Evolutionary conservation across 2,329 filamentous ascomycete genomes (phyloP).

Genomic region (Lanzia echinophila): DNA sequence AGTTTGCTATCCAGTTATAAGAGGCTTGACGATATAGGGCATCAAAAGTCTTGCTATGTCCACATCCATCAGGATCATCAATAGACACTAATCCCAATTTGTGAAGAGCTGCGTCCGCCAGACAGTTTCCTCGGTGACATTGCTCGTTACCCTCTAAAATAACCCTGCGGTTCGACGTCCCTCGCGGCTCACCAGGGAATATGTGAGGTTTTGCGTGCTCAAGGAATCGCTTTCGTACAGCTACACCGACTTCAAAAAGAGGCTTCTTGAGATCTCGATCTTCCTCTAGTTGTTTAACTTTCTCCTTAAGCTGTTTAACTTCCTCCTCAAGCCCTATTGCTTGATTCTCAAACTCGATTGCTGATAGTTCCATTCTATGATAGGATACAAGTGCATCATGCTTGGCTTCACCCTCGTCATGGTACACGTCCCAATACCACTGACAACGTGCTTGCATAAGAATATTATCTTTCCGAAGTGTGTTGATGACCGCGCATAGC

Average conservation of each 20-base stretch:
- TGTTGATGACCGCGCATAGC: background rate
- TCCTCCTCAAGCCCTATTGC: background rate
- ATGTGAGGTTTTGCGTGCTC: background rate
- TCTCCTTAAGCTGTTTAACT: background rate
- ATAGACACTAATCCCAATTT: background rate
- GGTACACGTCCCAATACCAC: background rate
- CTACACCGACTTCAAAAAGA: constrained; percentile 1
- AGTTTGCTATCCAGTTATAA: too few relatives aligned
- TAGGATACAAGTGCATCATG: background rate
- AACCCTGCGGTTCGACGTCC: background rate
- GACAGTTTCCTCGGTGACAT: background rate
- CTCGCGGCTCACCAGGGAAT: background rate
- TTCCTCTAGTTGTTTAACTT: background rate
- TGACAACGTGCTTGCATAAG: background rate
- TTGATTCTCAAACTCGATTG: background rate
- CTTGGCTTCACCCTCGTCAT: background rate
- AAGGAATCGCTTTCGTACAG: constrained; percentile 1
- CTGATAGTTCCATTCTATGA: background rate
- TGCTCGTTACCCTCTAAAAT: constrained; percentile 1
- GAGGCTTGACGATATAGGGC: background rate
- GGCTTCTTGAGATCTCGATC: background rate
- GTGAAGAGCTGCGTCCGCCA: background rate
- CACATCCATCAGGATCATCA: background rate
- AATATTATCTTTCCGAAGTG: background rate
- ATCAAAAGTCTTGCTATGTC: background rate